Base-by-base conservation (phyloP, 768 basidiomycete genomes). In the Royoungia palumana region DNA sequence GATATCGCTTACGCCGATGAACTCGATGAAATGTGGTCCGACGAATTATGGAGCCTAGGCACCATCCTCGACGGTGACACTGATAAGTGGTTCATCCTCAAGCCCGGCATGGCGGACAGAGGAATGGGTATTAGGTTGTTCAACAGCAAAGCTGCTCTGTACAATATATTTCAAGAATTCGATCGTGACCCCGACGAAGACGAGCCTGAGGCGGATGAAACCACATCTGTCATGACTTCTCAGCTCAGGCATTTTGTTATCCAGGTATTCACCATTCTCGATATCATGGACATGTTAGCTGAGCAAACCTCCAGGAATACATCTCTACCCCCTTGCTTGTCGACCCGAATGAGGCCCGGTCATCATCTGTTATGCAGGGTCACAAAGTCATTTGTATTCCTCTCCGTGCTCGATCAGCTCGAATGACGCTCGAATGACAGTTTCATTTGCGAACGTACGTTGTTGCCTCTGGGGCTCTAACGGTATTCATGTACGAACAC, bases 101-200 rank as follows among this genome's bases (percentile, higher is more conserved):
- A 99, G 71, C 94, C 96, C 39, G 91, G 93, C 16, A 95, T 99
- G 89, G 87, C 94, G 2, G 94, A 98, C 71, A 80, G 92, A 42
- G 96, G 94, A 12, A 91, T 92, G 77, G 96, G 95, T 2, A 94
- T 99, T 55, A 72, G 94, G 38, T 70, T 99, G 40, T 97, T 99
- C 69, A 81, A 86, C 44, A 85, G 78, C 46, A 87, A 87, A 66
- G 79, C 80, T 12, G 72, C 79, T 27, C 73, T 99, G 49, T 78
- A 79, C 49, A 59, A 65, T 5, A 94, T 97, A 21, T 90, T 97
- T 52, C 76, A 84, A 54, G 79, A 79, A 19, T 97, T 97, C 55
- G 94, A 95, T 53, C 68, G 74, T 14, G 65, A 74, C 17, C 73
- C 74, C 3, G 75, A 77, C 2, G 77, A 80, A 1, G 77, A 80